These are phyloP conservation scores for Chrysoporthe cubensis DNA, from an alignment of 2,329 filamentous ascomycete genomes.

Conservation along the genomic window DNA sequence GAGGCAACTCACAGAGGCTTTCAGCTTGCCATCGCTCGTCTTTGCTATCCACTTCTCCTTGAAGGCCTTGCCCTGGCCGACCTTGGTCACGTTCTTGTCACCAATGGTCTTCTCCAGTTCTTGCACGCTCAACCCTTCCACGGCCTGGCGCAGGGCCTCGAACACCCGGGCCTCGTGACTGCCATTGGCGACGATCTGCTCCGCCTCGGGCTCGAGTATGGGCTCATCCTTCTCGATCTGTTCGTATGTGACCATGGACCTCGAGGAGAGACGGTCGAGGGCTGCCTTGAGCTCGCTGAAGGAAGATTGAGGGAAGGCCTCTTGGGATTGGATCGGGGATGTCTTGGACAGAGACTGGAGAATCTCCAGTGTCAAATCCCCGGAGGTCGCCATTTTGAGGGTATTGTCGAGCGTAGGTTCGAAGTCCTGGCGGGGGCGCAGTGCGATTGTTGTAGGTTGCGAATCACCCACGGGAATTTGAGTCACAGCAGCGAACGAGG, in stretches of 20 bases:
- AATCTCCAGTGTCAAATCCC: constrained; percentile 67
- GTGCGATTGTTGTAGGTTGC: constrained; percentile 1
- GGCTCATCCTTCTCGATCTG: constrained; percentile 80
- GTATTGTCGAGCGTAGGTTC: constrained; percentile 10
- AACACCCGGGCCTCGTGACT: constrained; percentile 85
- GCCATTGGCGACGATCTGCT: constrained; percentile 73
- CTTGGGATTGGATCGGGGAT: constrained; percentile 68
- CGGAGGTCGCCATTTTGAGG: constrained; percentile 48
- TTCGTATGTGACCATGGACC: constrained; percentile 86
- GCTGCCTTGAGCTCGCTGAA: constrained; percentile 80
- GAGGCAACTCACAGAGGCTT: constrained; percentile 41
- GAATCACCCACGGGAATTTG: constrained; percentile 13
- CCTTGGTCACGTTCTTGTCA: constrained; percentile 73
- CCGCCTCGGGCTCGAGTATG: constrained; percentile 73
- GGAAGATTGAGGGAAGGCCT: constrained; percentile 69
- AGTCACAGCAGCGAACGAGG: constrained; percentile 24
- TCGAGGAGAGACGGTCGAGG: constrained; percentile 81
- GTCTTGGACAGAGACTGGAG: constrained; percentile 67
- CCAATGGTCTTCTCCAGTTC: constrained; percentile 73
- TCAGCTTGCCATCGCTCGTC: constrained; percentile 59
- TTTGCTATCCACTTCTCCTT: constrained; percentile 74
- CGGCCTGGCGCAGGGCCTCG: constrained; percentile 69
- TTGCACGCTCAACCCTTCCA: constrained; percentile 80
- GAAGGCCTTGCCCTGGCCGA: constrained; percentile 95
- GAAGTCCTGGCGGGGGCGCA: not conserved